Evolutionary conservation across 129 eudicot genomes (phyloP), one percentile per base, ranked within the genome.

Genomic region (Oenanthe sinensis): DNA sequence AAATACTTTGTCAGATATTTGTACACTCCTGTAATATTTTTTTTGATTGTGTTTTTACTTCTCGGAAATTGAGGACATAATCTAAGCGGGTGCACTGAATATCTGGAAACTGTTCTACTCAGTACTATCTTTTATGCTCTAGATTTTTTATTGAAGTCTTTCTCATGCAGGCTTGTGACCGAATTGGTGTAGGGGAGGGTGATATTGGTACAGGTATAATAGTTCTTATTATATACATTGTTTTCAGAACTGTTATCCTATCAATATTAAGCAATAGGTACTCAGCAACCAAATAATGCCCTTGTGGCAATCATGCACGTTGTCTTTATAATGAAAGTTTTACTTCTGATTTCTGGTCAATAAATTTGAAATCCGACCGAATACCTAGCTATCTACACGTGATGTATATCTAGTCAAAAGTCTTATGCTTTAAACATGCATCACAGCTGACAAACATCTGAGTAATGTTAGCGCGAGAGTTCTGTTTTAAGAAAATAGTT

Each of bases 191-290:
- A 85, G 90, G 89, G 62, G 96, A 85, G 68, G 76, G 78, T 86
- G 88, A 86, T 82, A 85, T 81, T 86, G 89, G 83, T 50, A 82
- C 93, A 91, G 98, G 97, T 94, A 88, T 30, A 71, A 65, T 48
- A 44, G 63, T 78, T 43, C 33, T 40, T 72, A 3, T 11, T 42
- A 2, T 12, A 9, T 72, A 0, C 5, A n/a, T 22, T 46, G 20
- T 20, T 72, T 72, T 12, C 22, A 72, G 20, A 43, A 44, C 6
- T 9, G 3, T 3, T 72, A 0, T 72, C 33, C 2, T 9, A n/a
- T 44, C 52, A 43, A 72, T 42, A 44, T 42, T 13, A 44, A 42
- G 76, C 2, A 30, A 9, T 26, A 33, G 16, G n/a, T 17, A 11
- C n/a, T 30, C 9, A 4, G 47, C 11, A 12, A 6, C 45, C 26